Evolutionary conservation across 257 asterid species (phyloP).

Genomic region (Craterostigma plantagineum): DNA sequence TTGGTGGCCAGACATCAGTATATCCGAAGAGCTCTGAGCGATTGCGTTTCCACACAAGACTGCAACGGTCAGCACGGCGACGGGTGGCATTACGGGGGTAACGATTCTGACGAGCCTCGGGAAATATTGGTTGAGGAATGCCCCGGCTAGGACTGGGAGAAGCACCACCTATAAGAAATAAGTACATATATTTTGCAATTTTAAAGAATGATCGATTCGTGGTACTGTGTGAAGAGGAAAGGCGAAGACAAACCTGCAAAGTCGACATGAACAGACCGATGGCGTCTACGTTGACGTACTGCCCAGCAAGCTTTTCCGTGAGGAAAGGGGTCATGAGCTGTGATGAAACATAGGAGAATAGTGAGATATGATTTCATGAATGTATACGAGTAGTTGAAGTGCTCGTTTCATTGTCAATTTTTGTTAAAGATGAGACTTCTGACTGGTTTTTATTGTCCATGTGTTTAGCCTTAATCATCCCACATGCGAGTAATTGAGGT

Average conservation of each 20-base stretch:
- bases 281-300: constrained; percentile 78
- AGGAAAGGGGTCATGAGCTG: constrained; percentile 90
- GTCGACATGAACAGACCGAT: constrained; percentile 66
- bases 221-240: too few relatives aligned
- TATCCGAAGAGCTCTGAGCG: constrained; percentile 79
- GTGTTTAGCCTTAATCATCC: too few relatives aligned
- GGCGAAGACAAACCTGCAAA: constrained; percentile 44
- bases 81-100: constrained; percentile 71
- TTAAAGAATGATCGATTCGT: too few relatives aligned
- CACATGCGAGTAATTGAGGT: too few relatives aligned
- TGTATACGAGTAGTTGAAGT: too few relatives aligned
- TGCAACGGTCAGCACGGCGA: constrained; percentile 82
- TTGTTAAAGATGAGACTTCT: too few relatives aligned
- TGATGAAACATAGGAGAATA: background rate
- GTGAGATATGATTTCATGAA: too few relatives aligned
- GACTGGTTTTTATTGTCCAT: too few relatives aligned
- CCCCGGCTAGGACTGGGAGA: constrained; percentile 76
- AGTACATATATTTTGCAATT: background rate
- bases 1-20: constrained; percentile 60
- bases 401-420: too few relatives aligned
- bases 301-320: constrained; percentile 84
- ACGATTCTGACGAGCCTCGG: constrained; percentile 41
- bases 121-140: constrained; percentile 75
- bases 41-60: constrained; percentile 82
- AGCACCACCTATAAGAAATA: constrained; percentile 53